phyloP scores from a whole-genome alignment of 1,284 basidiomycete species.

The Leccinum solheimii region DNA sequence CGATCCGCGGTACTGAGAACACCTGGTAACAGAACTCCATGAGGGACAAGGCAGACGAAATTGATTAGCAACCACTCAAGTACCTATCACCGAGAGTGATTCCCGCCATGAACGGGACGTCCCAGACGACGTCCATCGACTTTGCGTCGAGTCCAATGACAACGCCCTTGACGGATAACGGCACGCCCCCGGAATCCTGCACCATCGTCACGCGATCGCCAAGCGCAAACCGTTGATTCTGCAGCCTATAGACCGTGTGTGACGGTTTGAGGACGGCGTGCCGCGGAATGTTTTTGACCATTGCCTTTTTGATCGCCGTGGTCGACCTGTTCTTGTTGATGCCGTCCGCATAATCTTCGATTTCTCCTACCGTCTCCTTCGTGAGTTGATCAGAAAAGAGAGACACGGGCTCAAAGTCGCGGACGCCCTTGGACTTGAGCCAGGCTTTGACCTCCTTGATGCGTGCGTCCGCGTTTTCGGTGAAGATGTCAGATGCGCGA shows the following conservation, averaged over 20 bases:
- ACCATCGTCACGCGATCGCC: slow-evolving; percentile 98
- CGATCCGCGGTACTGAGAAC: slow-evolving; percentile 87
- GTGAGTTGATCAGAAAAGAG: slow-evolving; percentile 90
- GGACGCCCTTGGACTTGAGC: slow-evolving; percentile 85
- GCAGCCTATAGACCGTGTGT: slow-evolving; percentile 87
- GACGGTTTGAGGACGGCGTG: slow-evolving; percentile 93
- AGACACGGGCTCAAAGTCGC: slow-evolving; percentile 91
- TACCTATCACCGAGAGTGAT: slow-evolving; percentile 84
- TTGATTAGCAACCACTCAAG: slow-evolving; percentile 14
- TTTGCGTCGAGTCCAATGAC: slow-evolving; percentile 87
- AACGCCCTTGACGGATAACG: slow-evolving; percentile 89
- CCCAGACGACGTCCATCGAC: slow-evolving; percentile 97
- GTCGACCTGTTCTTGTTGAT: slow-evolving; percentile 62
- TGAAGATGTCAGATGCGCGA: slow-evolving; percentile 74
- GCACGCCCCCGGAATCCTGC: slow-evolving; percentile 92
- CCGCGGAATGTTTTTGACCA: slow-evolving; percentile 91
- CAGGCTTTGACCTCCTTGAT: slow-evolving; percentile 82
- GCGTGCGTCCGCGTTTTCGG: slow-evolving; percentile 64
- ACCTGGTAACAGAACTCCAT: slow-evolving; percentile 47
- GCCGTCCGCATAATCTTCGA: slow-evolving; percentile 74
- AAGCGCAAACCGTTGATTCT: slow-evolving; percentile 86
- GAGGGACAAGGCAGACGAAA: not conserved
- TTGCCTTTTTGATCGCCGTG: slow-evolving; percentile 79
- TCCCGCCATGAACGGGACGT: slow-evolving; percentile 93
- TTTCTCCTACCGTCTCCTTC: slow-evolving; percentile 80